phyloP scores from a whole-genome alignment of 2,329 filamentous ascomycete genomes.

The Penicillium sp. region DNA sequence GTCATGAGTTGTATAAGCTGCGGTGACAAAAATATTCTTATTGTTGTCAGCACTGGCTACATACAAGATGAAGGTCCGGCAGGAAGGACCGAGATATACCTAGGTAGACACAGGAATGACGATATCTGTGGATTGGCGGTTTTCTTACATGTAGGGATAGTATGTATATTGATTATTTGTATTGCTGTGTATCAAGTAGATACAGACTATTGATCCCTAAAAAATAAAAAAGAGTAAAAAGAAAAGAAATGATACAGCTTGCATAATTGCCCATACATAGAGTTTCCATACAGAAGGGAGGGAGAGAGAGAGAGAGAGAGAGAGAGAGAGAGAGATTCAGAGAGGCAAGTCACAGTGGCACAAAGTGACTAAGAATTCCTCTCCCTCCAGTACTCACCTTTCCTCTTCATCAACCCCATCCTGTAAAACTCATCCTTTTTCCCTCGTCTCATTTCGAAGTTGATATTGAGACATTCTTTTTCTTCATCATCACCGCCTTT shows the following conservation, averaged over 20 bases:
- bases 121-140: not conserved
- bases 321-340: not conserved
- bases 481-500: conserved; percentile 23
- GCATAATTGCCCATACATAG: not conserved
- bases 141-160: not conserved
- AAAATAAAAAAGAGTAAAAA: not conserved
- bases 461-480: conserved; percentile 1
- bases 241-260: not conserved
- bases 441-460: not conserved
- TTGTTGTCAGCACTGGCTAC: not conserved
- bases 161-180: not conserved
- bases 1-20: not conserved
- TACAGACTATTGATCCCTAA: not conserved
- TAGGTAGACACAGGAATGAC: not conserved
- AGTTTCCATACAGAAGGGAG: conserved; percentile 3
- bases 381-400: not conserved
- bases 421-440: conserved; percentile 11
- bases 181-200: not conserved
- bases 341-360: conserved; percentile 10
- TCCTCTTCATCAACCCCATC: conserved; percentile 10
- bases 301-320: not conserved
- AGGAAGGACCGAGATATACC: not conserved
- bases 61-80: not conserved
- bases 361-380: conserved; percentile 11
- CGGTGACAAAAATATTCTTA: not conserved